Conservation (phyloP, 2,329 filamentous ascomycete genomes). For the Botrytis fragariae region DNA sequence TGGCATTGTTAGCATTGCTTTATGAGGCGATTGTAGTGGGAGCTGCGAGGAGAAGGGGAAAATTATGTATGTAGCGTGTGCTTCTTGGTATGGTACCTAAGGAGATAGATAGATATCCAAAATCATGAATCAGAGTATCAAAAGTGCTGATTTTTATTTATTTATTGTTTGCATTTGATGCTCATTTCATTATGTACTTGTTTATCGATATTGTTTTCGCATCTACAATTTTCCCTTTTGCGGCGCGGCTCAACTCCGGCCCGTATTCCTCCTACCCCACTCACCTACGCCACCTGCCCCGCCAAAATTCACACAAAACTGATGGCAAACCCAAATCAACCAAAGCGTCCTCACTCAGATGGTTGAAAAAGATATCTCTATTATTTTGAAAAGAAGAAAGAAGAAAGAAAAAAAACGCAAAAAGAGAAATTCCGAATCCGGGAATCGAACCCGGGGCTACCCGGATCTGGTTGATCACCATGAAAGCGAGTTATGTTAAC, state of each 20-base stretch:
- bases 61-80: not conserved
- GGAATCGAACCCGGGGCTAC: conserved; percentile 18
- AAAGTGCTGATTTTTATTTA: not conserved
- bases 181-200: not conserved
- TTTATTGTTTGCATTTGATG: not conserved
- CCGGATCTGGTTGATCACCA: not conserved
- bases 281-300: too few species aligned
- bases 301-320: not conserved
- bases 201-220: not conserved
- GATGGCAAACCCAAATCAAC: not conserved
- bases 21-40: not conserved
- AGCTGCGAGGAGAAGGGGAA: not conserved
- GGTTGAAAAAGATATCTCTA: not conserved
- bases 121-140: not conserved
- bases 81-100: not conserved
- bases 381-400: too few species aligned
- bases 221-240: not conserved
- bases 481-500: conserved; percentile 19
- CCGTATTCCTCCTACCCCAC: not conserved
- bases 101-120: not conserved
- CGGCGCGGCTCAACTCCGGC: not conserved
- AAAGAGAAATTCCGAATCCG: conserved; percentile 9
- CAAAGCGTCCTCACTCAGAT: too few species aligned
- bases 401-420: not conserved
- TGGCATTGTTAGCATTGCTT: not conserved